Evolutionary conservation across 2,329 filamentous ascomycete genomes (phyloP), one percentile per base, ranked within the genome.

Genomic region (Aspergillus pseudonomiae): DNA sequence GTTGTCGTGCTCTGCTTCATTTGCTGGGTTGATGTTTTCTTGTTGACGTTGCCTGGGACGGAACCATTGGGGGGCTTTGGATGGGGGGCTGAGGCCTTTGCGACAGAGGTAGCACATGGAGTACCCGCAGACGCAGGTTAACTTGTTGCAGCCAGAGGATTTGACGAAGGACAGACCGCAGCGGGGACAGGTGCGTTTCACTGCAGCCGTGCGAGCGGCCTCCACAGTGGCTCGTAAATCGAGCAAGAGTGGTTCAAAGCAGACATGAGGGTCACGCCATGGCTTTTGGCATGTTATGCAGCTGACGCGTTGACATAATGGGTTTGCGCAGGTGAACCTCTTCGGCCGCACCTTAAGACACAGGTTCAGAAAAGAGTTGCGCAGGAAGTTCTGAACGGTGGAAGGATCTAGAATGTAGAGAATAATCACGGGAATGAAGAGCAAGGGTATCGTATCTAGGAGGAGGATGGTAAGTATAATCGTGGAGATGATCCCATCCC

Each of bases 61-160:
- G 28, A 65, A 39, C 28, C 62, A 60, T 56, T 61, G 43, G 7
- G 62, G 41, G n/a, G 45, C 30, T 48, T 65, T 69, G 10, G 72
- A 32, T 1, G 70, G 73, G 48, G 75, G 67, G 1, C 75, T 75
- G 1, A 82, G 72, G 24, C 92, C 89, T 69, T 90, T 90, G 46
- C 95, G 91, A 78, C 95, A 99, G 54, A 98, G 88, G 74, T 99
- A 99, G 77, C 95, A 99, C 94, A 98, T 98, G 70, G 91, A 91
- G 80, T 98, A 98, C 10, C 95, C 95, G 78, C 95, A 99, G 19
- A 93, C 89, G 75, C 95, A 98, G 6, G 93, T 94, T 46, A 99
- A 85, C 80, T 98, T 98, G 83, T 99, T 99, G 85, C 95, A 99
- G 72, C 95, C 95, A 30, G 90, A 89, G 7, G 89, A 90, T 78